phyloP scores from a whole-genome alignment of 306 rosid genomes.

The Chamaecrista fasciculata region DNA sequence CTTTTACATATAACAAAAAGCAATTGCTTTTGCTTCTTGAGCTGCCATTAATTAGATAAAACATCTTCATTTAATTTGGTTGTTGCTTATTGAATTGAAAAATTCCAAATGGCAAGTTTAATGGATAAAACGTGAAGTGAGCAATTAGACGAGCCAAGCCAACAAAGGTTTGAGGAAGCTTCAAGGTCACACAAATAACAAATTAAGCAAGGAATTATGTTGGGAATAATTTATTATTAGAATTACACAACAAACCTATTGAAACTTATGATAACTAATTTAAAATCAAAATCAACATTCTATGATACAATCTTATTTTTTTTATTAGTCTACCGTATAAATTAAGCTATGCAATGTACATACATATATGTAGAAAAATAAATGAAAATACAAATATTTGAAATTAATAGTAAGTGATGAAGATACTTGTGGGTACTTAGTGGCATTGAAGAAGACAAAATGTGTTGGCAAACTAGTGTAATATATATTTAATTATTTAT shows the following conservation, averaged over 20 bases:
- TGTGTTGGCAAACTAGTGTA: background rate
- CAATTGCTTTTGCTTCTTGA: slow-evolving; percentile 10
- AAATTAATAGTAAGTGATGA: no score
- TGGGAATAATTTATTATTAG: background rate
- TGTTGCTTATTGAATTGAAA: slow-evolving; percentile 14
- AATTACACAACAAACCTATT: background rate
- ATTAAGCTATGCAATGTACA: background rate
- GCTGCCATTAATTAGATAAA: background rate
- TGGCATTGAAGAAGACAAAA: background rate
- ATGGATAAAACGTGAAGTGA: slow-evolving; percentile 7
- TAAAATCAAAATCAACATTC: background rate
- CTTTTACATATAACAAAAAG: background rate
- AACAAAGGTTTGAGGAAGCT: background rate
- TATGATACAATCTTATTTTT: no score
- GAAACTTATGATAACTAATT: background rate
- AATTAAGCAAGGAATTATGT: no score
- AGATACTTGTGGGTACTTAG: no score
- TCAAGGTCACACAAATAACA: no score
- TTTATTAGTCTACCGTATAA: background rate
- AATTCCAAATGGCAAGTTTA: background rate
- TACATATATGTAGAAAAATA: background rate
- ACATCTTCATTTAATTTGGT: background rate
- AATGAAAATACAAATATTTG: no score
- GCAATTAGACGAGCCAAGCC: background rate
- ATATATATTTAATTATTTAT: no score